A percentile compares a stretch with the other conserved stretches of the same genome.
These are phyloP conservation scores for Monosporascus sp. DNA, from an alignment of 2,329 filamentous ascomycete species.

Conservation along the genomic window DNA sequence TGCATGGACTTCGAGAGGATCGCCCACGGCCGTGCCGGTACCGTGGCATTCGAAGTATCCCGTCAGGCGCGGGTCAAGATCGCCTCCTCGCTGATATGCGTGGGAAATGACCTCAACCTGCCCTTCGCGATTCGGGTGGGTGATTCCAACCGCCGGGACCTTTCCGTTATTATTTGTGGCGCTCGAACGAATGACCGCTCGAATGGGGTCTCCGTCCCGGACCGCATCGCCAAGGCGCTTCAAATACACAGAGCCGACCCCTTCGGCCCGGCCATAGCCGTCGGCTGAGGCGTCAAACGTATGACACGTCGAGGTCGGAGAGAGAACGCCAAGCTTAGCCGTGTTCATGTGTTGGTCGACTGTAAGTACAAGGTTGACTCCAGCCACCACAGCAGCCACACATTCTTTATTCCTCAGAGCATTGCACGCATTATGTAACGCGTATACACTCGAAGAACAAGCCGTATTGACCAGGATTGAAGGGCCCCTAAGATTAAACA, in stretches of 20 bases:
- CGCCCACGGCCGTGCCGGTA: constrained; percentile 17
- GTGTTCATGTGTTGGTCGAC: constrained; percentile 24
- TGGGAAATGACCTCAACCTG: constrained; percentile 4
- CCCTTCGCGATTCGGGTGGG: constrained; percentile 12
- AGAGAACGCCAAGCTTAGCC: constrained; percentile 26
- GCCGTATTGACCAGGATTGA: no score
- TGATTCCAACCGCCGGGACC: constrained; percentile 12
- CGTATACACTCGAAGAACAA: no score
- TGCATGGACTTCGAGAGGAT: constrained; percentile 15
- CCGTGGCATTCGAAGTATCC: constrained; percentile 19
- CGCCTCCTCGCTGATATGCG: constrained; percentile 2
- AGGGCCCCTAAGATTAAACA: background rate
- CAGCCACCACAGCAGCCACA: constrained; percentile 27
- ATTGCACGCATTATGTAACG: constrained; percentile 22
- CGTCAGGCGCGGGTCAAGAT: constrained; percentile 2
- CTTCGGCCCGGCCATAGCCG: constrained; percentile 21
- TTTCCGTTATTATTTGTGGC: constrained; percentile 15
- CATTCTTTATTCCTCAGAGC: constrained; percentile 21
- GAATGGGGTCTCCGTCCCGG: constrained; percentile 11
- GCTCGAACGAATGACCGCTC: constrained; percentile 11
- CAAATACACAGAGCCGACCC: constrained; percentile 11
- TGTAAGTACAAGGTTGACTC: constrained; percentile 28
- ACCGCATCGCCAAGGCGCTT: constrained; percentile 12
- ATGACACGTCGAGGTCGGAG: constrained; percentile 21
- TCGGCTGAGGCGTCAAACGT: constrained; percentile 23